Base-by-base conservation (phyloP, 257 asterid species). In the Lantana camara region DNA sequence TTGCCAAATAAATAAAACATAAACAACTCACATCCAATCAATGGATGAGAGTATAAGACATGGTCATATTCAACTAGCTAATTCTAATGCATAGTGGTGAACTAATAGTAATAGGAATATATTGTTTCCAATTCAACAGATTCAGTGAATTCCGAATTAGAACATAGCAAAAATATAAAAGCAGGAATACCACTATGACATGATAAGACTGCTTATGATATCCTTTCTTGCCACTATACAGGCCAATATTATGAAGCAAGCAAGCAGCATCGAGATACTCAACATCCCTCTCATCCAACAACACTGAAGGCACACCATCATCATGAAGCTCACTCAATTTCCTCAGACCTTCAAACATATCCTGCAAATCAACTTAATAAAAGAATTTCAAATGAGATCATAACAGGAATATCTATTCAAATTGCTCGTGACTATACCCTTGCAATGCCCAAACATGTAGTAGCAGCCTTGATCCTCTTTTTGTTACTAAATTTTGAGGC, bases 221-320 rank as follows among this genome's bases (percentile, higher is more conserved):
- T 53, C 85, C 91, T 82, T 90, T 90, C 73, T 90, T 87, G 62
- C 91, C 91, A 67, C 80, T 69, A 60, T 35, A 75, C 41, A 85
- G 30, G 67, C 97, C 97, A 71, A 90, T 73, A 66, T 77, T 82
- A 65, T 90, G 91, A 59, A 90, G 95, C 77, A 87, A 85, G 81
- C 91, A 38, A 85, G 96, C 97, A 75, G 96, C 95, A 66, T 81
- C 85, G 24, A 90, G 90, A 81, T 75, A 87, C 73, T 90, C 97
- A 70, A 90, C 85, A 69, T 87, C 84, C 77, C 58, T 77, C 17
- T 75, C 84, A 75, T 84, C 82, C 75, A 83, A 69, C 22, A 66
- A 37, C 24, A 63, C 73, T 5, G 64, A 58, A 63, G 70, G 67
- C 54, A 64, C 73, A 57, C 50, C 27, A 8, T 67, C 57, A 58